phyloP scores from a whole-genome alignment of 2,329 filamentous ascomycete species.

The Ustilaginoidea virens region DNA sequence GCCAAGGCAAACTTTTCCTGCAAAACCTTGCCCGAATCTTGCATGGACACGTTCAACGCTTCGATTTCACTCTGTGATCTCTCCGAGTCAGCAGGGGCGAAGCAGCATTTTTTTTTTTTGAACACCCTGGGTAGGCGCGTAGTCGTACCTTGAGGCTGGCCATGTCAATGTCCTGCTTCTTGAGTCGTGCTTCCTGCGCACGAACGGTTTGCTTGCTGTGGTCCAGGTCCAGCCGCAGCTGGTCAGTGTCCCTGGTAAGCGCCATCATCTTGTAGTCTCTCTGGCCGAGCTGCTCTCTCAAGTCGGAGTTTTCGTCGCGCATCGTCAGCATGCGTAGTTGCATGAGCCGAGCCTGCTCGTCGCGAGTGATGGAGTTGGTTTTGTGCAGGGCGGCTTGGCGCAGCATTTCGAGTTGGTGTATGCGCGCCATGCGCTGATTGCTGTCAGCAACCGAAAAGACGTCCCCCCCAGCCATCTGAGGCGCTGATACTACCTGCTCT shows the following conservation, averaged over 20 bases:
- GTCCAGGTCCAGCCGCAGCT: constrained; percentile 26
- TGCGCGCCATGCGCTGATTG: constrained; percentile 25
- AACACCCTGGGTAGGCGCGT: no score
- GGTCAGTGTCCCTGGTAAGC: constrained; percentile 24
- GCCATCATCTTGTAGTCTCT: constrained; percentile 43
- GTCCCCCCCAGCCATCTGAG: background rate
- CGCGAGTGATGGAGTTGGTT: constrained; percentile 52
- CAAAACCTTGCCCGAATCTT: constrained; percentile 56
- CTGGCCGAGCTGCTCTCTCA: constrained; percentile 47
- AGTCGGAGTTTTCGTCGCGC: constrained; percentile 55
- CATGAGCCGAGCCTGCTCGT: constrained; percentile 58
- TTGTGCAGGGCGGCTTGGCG: constrained; percentile 51
- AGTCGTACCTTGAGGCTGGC: constrained; percentile 31
- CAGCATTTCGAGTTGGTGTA: constrained; percentile 49
- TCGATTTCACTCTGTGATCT: constrained; percentile 49
- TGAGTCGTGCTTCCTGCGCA: constrained; percentile 30
- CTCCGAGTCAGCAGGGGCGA: constrained; percentile 4
- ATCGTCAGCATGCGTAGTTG: constrained; percentile 55
- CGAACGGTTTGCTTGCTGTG: constrained; percentile 24
- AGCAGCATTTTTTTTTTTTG: no score
- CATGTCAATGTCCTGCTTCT: constrained; percentile 32
- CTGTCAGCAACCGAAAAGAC: constrained; percentile 5
- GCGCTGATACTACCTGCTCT: constrained; percentile 11
- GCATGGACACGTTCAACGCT: constrained; percentile 48
- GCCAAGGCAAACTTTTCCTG: constrained; percentile 38